Percentiles rank a stretch among this genome's conserved stretches.
Conservation (phyloP, 106 monocot species). For the Agapanthus africanus region DNA sequence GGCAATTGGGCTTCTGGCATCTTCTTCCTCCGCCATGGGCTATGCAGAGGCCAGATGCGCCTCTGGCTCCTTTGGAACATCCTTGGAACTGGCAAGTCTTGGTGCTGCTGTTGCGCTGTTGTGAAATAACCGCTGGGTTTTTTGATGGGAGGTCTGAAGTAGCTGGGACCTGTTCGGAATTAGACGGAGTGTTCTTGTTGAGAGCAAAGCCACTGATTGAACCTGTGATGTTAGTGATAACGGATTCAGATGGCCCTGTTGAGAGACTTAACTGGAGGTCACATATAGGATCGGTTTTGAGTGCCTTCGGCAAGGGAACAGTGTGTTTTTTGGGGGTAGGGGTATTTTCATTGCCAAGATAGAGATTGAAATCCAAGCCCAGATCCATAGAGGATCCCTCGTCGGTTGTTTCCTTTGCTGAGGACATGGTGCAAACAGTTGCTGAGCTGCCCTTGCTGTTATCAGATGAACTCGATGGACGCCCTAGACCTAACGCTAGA, state of each 20-base stretch:
- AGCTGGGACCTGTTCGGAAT: conserved; percentile 14
- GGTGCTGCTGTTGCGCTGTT: conserved; percentile 15
- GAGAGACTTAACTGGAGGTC: conserved; percentile 56
- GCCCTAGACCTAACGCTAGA: conserved; percentile 28
- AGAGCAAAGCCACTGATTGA: not conserved
- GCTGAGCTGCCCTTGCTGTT: conserved; percentile 53
- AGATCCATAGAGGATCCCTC: conserved; percentile 37
- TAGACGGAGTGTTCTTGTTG: not conserved
- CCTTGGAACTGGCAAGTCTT: conserved; percentile 43
- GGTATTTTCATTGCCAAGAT: conserved; percentile 19
- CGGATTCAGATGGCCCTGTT: conserved; percentile 37
- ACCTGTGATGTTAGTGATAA: conserved; percentile 20
- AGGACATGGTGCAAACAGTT: conserved; percentile 34
- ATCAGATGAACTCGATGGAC: conserved; percentile 32
- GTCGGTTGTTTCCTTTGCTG: conserved; percentile 31
- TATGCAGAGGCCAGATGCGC: conserved; percentile 52
- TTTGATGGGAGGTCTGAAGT: conserved; percentile 16
- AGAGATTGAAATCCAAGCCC: conserved; percentile 38
- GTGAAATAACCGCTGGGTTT: conserved; percentile 20
- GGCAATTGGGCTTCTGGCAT: conserved; percentile 39
- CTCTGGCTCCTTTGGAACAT: conserved; percentile 49
- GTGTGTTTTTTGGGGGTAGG: not conserved
- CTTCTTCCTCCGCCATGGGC: conserved; percentile 50
- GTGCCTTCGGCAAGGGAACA: not conserved
- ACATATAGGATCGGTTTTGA: not conserved